Conservation (phyloP, 768 basidiomycete species). For the Boletus sensibilis region DNA sequence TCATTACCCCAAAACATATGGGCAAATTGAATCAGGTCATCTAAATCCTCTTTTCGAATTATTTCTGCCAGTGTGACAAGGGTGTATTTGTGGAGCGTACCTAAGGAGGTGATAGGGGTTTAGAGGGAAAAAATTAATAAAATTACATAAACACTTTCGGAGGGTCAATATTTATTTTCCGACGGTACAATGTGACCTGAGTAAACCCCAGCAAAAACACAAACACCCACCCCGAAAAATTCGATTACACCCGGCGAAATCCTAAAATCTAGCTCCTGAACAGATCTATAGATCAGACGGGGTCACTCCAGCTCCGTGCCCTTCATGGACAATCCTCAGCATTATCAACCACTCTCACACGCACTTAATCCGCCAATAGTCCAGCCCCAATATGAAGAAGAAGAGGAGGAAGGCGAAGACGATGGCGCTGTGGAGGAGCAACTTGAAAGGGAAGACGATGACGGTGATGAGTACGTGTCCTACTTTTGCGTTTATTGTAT, state of each 20-base stretch:
- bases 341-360: slow-evolving; percentile 79
- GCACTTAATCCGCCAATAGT: slow-evolving; percentile 59
- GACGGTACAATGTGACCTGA: slow-evolving; percentile 24
- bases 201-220: slow-evolving; percentile 30
- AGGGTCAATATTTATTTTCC: slow-evolving; percentile 26
- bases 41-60: no score
- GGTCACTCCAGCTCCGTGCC: not conserved
- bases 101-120: no score
- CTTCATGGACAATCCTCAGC: slow-evolving; percentile 67
- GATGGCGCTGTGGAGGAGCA: slow-evolving; percentile 73
- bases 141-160: slow-evolving; percentile 25
- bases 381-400: slow-evolving; percentile 44
- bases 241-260: slow-evolving; percentile 33
- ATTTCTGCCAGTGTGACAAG: no score
- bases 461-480: slow-evolving; percentile 34
- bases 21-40: no score
- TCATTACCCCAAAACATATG: no score
- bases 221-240: slow-evolving; percentile 31
- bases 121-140: not conserved
- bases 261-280: slow-evolving; percentile 22
- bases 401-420: slow-evolving; percentile 72
- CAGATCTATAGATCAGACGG: slow-evolving; percentile 24
- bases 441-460: slow-evolving; percentile 48
- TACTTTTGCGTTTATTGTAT: slow-evolving; percentile 9
- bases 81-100: no score